These are phyloP conservation scores for Bipolaris cookei DNA, from an alignment of 2,329 filamentous ascomycete species.

Conservation along the genomic window DNA sequence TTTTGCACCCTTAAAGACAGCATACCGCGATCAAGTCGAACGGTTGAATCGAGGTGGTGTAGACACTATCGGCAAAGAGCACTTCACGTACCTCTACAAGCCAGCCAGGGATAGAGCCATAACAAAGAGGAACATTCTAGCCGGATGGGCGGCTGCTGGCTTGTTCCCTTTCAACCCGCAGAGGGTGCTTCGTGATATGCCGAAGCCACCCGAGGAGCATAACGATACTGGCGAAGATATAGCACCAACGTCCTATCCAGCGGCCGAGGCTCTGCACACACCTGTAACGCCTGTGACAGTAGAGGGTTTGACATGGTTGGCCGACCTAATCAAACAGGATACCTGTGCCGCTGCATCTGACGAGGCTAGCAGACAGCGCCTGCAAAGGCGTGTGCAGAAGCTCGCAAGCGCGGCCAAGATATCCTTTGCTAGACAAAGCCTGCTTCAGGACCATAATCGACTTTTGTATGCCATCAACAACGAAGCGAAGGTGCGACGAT, in stretches of 20 bases:
- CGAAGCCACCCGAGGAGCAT: background rate
- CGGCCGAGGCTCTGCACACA: background rate
- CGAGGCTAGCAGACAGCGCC: background rate
- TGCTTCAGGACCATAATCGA: background rate
- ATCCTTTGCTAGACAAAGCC: background rate
- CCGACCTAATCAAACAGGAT: background rate
- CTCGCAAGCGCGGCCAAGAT: too few relatives aligned
- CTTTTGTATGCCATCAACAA: background rate
- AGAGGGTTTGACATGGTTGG: background rate
- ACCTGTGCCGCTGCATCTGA: background rate
- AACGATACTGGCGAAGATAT: background rate
- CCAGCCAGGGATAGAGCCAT: background rate
- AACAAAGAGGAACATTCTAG: too few relatives aligned
- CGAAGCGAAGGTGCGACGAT: constrained; percentile 1
- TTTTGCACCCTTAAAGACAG: too few relatives aligned
- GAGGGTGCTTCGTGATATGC: background rate
- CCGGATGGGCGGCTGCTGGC: background rate
- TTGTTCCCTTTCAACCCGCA: background rate
- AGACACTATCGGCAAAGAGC: background rate
- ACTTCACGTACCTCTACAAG: background rate
- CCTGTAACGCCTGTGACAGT: background rate
- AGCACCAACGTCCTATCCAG: background rate
- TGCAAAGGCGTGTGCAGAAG: background rate
- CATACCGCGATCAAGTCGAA: too few relatives aligned
- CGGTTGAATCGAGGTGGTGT: background rate